A percentile compares a stretch with the other conserved stretches of the same genome.
Evolutionary conservation across 192 early-diverging fungal species (phyloP).

Genomic region (Coemansia nantahalensis): DNA sequence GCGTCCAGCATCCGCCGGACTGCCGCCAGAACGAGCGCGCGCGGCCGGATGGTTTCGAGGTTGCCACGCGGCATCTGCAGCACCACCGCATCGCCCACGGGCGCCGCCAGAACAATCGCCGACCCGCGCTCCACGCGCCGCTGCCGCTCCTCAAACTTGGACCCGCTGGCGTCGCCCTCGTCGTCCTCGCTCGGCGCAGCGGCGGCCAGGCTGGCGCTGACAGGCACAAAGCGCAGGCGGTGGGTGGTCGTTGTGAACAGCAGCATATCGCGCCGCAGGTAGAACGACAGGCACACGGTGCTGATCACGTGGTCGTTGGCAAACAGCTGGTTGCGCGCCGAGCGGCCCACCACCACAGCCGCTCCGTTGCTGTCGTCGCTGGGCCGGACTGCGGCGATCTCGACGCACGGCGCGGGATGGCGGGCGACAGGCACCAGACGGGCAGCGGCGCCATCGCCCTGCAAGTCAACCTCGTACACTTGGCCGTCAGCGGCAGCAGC

Average conservation of each 20-base stretch:
- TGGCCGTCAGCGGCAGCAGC: conserved; percentile 41
- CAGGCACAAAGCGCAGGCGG: conserved; percentile 68
- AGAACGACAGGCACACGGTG: conserved; percentile 83
- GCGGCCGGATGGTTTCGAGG: conserved; percentile 88
- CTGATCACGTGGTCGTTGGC: conserved; percentile 67
- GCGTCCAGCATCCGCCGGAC: conserved; percentile 62
- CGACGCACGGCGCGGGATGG: conserved; percentile 18
- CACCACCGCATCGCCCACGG: conserved; percentile 58
- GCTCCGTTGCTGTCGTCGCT: background rate
- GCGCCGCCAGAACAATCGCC: conserved; percentile 75
- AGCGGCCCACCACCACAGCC: conserved; percentile 66
- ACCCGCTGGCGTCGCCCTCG: conserved; percentile 15
- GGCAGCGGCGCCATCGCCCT: background rate
- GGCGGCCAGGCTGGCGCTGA: conserved; percentile 23
- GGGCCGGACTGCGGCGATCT: conserved; percentile 25
- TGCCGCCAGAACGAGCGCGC: conserved; percentile 78
- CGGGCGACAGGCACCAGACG: conserved; percentile 2
- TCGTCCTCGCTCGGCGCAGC: conserved; percentile 1
- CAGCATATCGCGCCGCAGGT: conserved; percentile 75
- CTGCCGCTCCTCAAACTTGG: conserved; percentile 22
- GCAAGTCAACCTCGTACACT: conserved; percentile 29
- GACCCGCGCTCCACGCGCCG: conserved; percentile 91
- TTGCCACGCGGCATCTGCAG: conserved; percentile 96
- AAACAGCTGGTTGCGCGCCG: conserved; percentile 80
- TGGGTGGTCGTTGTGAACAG: conserved; percentile 86